Evolutionary conservation across 2,329 filamentous ascomycete species (phyloP).

Genomic region (Xylariaceae sp.): DNA sequence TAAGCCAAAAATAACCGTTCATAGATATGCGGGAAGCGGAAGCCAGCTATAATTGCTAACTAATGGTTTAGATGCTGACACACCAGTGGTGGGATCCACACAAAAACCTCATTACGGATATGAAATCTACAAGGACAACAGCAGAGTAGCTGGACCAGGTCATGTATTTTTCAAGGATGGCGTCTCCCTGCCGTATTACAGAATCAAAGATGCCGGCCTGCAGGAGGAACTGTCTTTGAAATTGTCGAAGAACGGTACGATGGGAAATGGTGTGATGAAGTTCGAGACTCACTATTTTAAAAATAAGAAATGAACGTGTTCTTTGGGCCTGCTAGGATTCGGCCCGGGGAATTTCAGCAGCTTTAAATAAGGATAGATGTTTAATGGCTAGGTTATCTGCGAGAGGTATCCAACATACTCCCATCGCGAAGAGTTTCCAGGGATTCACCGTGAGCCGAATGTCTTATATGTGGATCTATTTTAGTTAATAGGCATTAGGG

Average conservation of each 20-base stretch:
- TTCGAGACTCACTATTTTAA: neutral
- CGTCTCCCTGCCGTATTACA: neutral
- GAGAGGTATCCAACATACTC: no score
- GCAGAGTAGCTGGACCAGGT: neutral
- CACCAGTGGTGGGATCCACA: neutral
- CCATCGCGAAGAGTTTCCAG: no score
- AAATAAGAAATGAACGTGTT: neutral
- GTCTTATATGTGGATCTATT: no score
- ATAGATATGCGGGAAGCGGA: no score
- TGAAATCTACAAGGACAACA: neutral
- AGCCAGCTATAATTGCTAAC: neutral
- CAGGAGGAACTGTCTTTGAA: neutral
- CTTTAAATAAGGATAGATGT: no score
- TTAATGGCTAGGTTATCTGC: no score
- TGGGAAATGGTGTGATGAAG: neutral
- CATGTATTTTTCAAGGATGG: neutral
- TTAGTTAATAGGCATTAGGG: no score
- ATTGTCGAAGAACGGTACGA: neutral
- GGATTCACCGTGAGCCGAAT: no score
- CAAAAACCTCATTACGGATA: neutral
- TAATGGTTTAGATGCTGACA: neutral
- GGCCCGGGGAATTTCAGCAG: neutral
- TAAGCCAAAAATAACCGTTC: neutral
- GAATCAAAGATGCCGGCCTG: neutral
- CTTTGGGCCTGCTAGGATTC: neutral